phyloP scores from a whole-genome alignment of 2,329 filamentous ascomycete species.

The Pyricularia grisea region DNA sequence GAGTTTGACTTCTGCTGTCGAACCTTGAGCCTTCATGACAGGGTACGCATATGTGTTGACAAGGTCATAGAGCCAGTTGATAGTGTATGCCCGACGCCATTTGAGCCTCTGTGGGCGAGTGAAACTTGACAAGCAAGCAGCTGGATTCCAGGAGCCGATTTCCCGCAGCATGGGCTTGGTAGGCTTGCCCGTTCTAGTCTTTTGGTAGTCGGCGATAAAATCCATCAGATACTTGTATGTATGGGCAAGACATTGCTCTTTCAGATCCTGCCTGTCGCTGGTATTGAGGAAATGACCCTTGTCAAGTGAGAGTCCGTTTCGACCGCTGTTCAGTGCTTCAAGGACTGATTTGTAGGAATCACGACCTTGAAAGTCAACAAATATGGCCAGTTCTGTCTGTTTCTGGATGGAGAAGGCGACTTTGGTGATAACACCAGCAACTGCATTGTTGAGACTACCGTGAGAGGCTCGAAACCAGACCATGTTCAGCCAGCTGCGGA shows the following conservation, averaged over 20 bases:
- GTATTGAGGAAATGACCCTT: background rate
- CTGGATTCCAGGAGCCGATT: background rate
- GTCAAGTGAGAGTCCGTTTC: background rate
- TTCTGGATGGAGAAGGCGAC: background rate
- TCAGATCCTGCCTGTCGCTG: background rate
- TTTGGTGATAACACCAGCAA: background rate
- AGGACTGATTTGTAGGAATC: background rate
- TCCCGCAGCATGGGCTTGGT: background rate
- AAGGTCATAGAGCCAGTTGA: background rate
- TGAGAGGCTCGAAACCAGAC: background rate
- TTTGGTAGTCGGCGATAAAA: background rate
- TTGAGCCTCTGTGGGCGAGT: background rate
- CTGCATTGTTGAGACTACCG: background rate
- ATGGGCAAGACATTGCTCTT: background rate
- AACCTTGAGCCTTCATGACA: background rate
- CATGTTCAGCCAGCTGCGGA: background rate
- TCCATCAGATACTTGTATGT: background rate
- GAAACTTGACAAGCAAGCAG: background rate
- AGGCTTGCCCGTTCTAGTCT: background rate
- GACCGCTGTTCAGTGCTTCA: background rate
- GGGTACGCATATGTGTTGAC: background rate
- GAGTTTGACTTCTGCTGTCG: background rate
- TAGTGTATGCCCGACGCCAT: background rate
- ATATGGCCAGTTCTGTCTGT: background rate
- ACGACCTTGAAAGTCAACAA: background rate